Conservation (phyloP, 192 early-diverging fungal genomes). For the Rhizoclosmatium sp. region DNA sequence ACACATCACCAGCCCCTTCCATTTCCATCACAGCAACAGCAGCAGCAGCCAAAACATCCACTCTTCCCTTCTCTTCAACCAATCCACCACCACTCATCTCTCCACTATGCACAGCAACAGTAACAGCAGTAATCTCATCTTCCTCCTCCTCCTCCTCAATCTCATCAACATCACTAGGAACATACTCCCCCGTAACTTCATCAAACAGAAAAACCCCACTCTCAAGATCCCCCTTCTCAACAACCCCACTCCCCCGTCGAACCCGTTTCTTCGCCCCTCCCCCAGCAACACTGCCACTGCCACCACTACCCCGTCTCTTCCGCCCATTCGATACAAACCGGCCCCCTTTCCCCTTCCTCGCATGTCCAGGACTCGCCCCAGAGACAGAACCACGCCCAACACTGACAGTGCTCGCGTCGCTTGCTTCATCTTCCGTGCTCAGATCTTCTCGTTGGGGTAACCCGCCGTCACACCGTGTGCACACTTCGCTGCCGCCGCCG, state of each 20-base stretch:
- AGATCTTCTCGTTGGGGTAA: too few relatives aligned
- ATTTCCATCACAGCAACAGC: background rate
- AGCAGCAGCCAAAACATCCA: constrained; percentile 16
- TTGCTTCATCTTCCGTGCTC: background rate
- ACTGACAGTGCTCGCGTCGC: constrained; percentile 8
- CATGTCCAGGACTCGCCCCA: too few relatives aligned
- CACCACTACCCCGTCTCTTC: too few relatives aligned
- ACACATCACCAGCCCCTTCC: background rate
- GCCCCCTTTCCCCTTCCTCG: too few relatives aligned
- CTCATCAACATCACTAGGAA: background rate
- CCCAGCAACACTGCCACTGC: too few relatives aligned
- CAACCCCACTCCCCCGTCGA: too few relatives aligned
- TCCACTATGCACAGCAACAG: background rate
- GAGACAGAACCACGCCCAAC: too few relatives aligned
- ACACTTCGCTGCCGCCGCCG: too few relatives aligned
- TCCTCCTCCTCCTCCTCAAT: background rate
- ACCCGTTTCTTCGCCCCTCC: too few relatives aligned
- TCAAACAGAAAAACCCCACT: background rate
- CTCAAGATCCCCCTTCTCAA: background rate
- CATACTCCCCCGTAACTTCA: background rate
- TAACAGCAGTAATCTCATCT: background rate
- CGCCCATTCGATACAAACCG: too few relatives aligned
- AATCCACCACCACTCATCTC: background rate
- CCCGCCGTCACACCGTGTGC: too few relatives aligned
- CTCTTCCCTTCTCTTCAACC: background rate